These are phyloP conservation scores for Apocynum venetum DNA, from an alignment of 257 asterid genomes.

Conservation along the genomic window DNA sequence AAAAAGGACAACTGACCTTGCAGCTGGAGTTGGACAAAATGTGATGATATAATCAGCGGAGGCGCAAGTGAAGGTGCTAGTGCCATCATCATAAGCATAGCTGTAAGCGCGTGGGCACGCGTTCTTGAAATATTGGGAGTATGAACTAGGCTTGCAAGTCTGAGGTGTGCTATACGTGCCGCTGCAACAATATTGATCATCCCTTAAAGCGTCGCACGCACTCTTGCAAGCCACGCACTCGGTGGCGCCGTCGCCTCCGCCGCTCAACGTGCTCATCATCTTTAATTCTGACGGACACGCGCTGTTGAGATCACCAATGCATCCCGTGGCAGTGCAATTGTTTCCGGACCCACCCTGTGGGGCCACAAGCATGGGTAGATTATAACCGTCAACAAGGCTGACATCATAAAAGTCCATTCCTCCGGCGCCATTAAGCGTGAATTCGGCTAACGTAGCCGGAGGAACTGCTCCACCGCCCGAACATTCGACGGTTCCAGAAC, in stretches of 20 bases:
- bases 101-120: conserved; percentile 51
- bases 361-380: conserved; percentile 62
- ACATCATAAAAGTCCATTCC: conserved; percentile 76
- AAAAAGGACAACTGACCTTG: conserved; percentile 26
- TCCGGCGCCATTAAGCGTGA: conserved; percentile 64
- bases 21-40: conserved; percentile 38
- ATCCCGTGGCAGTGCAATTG: conserved; percentile 60
- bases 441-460: conserved; percentile 72
- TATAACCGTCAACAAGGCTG: conserved; percentile 81
- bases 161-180: conserved; percentile 37
- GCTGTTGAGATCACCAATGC: conserved; percentile 53
- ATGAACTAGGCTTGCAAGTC: conserved; percentile 32
- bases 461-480: conserved; percentile 55
- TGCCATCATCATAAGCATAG: conserved; percentile 45
- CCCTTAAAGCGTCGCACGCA: conserved; percentile 43
- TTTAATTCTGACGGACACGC: conserved; percentile 59
- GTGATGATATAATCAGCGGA: conserved; percentile 42
- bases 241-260: conserved; percentile 7
- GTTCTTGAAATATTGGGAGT: conserved; percentile 31
- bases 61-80: conserved; percentile 45
- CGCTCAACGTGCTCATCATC: conserved; percentile 18
- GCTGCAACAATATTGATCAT: conserved; percentile 35
- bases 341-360: conserved; percentile 55
- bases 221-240: conserved; percentile 57
- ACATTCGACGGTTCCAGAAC: conserved; percentile 56